Evolutionary conservation across 73 alveolate species (phyloP).

Genomic region (Paramecium caudatum): DNA sequence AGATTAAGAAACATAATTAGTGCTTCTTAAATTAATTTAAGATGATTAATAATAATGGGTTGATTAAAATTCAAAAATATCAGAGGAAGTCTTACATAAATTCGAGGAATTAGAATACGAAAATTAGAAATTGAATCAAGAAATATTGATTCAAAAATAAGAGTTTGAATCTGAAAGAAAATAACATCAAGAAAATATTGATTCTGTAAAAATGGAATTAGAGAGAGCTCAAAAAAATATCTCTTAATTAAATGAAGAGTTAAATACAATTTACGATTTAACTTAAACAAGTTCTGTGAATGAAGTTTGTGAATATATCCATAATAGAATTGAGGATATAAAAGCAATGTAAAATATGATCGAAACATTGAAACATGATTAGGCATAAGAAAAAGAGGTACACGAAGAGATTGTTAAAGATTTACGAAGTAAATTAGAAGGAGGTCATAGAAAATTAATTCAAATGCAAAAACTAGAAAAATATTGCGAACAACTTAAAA

Average conservation of each 20-base stretch:
- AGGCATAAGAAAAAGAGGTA: slow-evolving; percentile 19
- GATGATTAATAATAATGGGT: background rate
- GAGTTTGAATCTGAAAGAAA: background rate
- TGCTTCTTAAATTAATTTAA: background rate
- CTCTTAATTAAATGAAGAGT: slow-evolving; percentile 4
- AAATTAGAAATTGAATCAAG: slow-evolving; percentile 38
- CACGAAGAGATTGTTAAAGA: slow-evolving; percentile 58
- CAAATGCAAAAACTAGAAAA: slow-evolving; percentile 36
- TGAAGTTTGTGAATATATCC: slow-evolving; percentile 33
- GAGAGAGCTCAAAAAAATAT: background rate
- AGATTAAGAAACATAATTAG: slow-evolving; percentile 23
- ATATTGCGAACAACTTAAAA: slow-evolving; percentile 45
- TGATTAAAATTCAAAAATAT: background rate
- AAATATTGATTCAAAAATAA: slow-evolving; percentile 22
- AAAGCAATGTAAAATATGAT: background rate
- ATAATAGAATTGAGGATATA: background rate
- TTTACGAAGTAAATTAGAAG: slow-evolving; percentile 6
- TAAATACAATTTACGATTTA: slow-evolving; percentile 43
- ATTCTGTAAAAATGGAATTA: background rate
- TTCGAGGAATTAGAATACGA: slow-evolving; percentile 57
- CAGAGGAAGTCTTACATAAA: background rate
- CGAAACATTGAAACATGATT: slow-evolving; percentile 12
- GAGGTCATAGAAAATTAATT: background rate
- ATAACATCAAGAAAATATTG: background rate
- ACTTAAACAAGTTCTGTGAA: background rate